Conservation (phyloP, 2,329 filamentous ascomycete genomes). For the Westerdykella aurantiaca region DNA sequence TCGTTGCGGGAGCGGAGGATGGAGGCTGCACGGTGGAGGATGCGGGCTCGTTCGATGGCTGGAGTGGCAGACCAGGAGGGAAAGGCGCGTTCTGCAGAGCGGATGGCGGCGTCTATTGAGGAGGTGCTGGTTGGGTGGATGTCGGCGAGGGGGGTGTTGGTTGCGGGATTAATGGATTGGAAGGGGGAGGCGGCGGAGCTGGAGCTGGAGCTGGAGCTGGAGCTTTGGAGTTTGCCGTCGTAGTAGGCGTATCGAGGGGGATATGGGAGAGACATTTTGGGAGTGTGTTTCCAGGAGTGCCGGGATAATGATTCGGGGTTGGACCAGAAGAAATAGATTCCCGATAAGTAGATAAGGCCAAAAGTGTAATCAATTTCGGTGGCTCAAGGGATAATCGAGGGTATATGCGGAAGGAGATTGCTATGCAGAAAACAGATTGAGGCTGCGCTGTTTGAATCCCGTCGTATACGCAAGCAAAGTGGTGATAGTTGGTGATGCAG, state of each 20-base stretch:
- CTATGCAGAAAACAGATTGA: not conserved
- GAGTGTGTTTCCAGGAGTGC: not conserved
- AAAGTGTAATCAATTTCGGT: not conserved
- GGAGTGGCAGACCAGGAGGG: conserved; percentile 70
- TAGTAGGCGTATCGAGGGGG: conserved; percentile 64
- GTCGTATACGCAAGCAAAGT: not conserved
- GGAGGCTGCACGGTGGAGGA: conserved; percentile 69
- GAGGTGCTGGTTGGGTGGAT: conserved; percentile 63
- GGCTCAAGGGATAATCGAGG: too few relatives aligned
- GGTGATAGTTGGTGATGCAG: not conserved
- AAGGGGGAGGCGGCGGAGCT: conserved; percentile 59
- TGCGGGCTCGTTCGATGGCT: conserved; percentile 66
- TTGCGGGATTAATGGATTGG: conserved; percentile 68
- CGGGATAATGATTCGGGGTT: too few relatives aligned
- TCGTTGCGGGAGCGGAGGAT: conserved; percentile 73
- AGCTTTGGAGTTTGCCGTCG: conserved; percentile 58
- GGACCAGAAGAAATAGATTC: not conserved
- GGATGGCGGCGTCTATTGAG: conserved; percentile 66
- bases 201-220: conserved; percentile 34
- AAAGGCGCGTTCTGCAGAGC: conserved; percentile 67
- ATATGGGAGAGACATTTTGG: conserved; percentile 39
- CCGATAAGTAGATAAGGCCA: not conserved
- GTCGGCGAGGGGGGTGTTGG: conserved; percentile 60
- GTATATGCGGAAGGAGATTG: too few relatives aligned
- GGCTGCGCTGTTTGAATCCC: not conserved